phyloP scores from a whole-genome alignment of 495 filamentous ascomycete genomes.

The Hypoxylon rickii region DNA sequence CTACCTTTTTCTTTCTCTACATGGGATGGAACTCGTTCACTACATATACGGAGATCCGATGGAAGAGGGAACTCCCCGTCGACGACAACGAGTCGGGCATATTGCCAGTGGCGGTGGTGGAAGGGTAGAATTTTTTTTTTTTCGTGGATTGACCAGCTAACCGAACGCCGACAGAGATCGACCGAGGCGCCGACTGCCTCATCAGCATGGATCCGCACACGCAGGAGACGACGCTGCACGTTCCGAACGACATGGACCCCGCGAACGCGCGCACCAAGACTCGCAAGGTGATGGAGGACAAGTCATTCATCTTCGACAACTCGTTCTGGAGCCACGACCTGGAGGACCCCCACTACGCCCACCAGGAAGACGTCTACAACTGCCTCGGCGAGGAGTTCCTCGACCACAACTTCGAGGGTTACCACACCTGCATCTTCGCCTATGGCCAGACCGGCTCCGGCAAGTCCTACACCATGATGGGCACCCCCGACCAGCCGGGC shows the following conservation, averaged over 20 bases:
- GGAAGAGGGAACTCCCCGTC: too few relatives aligned
- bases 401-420: slow-evolving; percentile 99
- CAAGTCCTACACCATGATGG: slow-evolving; percentile 99
- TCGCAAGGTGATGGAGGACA: slow-evolving; percentile 82
- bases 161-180: slow-evolving; percentile 62
- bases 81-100: too few relatives aligned
- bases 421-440: slow-evolving; percentile 98
- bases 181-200: slow-evolving; percentile 79
- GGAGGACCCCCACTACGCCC: slow-evolving; percentile 61
- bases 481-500: slow-evolving; percentile 79
- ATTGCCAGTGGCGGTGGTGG: too few relatives aligned
- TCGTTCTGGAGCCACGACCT: slow-evolving; percentile 93
- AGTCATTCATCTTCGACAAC: slow-evolving; percentile 93
- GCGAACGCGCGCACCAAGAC: slow-evolving; percentile 68
- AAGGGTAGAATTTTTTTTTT: too few relatives aligned
- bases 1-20: slow-evolving; percentile 5
- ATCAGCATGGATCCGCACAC: slow-evolving; percentile 86
- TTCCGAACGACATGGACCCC: slow-evolving; percentile 65
- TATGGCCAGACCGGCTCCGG: slow-evolving; percentile 98
- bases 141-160: background rate
- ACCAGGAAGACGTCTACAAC: slow-evolving; percentile 92
- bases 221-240: slow-evolving; percentile 78
- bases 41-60: background rate
- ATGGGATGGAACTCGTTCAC: background rate
- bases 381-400: slow-evolving; percentile 94